Conservation (phyloP, 2,329 filamentous ascomycete species). For the Tolypocladium ovalisporum region DNA sequence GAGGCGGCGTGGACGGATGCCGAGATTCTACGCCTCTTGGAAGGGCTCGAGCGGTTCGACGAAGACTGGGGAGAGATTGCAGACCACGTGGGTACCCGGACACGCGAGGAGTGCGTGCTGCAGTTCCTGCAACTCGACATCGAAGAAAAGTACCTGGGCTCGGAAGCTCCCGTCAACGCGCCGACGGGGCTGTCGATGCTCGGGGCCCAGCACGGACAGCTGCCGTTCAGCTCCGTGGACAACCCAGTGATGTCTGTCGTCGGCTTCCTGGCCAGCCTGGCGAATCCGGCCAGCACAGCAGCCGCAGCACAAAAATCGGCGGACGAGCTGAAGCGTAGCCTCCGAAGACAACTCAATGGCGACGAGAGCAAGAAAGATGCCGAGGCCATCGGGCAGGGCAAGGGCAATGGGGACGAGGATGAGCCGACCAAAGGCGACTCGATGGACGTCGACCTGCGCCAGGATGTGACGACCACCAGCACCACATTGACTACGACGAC, state of each 20-base stretch:
- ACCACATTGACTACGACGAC: slow-evolving; percentile 42
- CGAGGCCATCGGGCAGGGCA: slow-evolving; percentile 49
- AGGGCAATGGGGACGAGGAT: slow-evolving; percentile 20
- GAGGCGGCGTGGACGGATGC: slow-evolving; percentile 87
- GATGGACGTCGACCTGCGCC: slow-evolving; percentile 53
- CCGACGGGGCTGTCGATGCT: slow-evolving; percentile 54
- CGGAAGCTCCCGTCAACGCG: slow-evolving; percentile 44
- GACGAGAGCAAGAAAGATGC: slow-evolving; percentile 25
- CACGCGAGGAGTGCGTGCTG: slow-evolving; percentile 89
- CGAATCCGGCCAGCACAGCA: slow-evolving; percentile 81
- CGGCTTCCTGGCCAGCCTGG: slow-evolving; percentile 82
- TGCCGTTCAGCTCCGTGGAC: slow-evolving; percentile 85
- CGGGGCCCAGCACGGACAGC: slow-evolving; percentile 62
- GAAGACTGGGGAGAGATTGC: slow-evolving; percentile 94
- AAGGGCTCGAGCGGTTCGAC: slow-evolving; percentile 85
- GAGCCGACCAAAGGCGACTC: slow-evolving; percentile 35
- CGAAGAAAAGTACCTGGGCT: slow-evolving; percentile 91
- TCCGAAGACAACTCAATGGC: slow-evolving; percentile 67
- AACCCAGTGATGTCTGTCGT: slow-evolving; percentile 97
- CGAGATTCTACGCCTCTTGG: slow-evolving; percentile 78
- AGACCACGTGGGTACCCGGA: slow-evolving; percentile 83
- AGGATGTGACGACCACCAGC: slow-evolving; percentile 37
- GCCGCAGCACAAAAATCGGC: slow-evolving; percentile 83
- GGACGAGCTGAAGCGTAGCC: slow-evolving; percentile 69
- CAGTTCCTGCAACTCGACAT: slow-evolving; percentile 96